phyloP scores from a whole-genome alignment of 148 eudicot genomes.

The Spergularia marina region DNA sequence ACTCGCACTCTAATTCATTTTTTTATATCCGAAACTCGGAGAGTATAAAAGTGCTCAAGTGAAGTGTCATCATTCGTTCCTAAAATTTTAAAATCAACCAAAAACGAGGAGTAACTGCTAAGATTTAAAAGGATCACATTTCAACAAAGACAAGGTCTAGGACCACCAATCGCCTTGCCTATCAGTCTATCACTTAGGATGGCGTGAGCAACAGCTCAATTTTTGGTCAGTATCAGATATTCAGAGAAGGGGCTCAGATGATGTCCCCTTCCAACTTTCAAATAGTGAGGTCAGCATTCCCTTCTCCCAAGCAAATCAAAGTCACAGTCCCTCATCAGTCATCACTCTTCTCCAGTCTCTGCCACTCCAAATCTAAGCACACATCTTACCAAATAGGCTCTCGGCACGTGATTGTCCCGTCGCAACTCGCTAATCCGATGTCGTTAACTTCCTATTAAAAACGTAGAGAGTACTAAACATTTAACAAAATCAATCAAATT shows the following conservation, averaged over 20 bases:
- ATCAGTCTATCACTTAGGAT: too few relatives aligned
- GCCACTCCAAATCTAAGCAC: background rate
- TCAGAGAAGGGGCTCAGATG: background rate
- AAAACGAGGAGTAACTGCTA: too few relatives aligned
- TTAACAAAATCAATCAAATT: too few relatives aligned
- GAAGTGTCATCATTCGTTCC: too few relatives aligned
- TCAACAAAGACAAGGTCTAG: background rate
- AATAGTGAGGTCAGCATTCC: background rate
- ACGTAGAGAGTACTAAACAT: too few relatives aligned
- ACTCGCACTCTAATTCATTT: too few relatives aligned
- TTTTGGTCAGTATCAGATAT: background rate
- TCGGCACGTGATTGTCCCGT: background rate
- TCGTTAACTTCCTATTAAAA: too few relatives aligned
- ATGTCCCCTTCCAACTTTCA: background rate
- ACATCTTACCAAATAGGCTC: background rate
- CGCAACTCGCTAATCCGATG: background rate
- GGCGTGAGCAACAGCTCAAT: too few relatives aligned
- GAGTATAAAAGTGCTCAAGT: too few relatives aligned
- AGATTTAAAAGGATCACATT: too few relatives aligned
- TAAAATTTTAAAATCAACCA: too few relatives aligned
- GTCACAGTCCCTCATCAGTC: background rate
- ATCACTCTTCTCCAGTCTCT: background rate
- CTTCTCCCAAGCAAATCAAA: background rate
- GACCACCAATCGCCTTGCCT: background rate
- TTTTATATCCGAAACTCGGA: too few relatives aligned